These are phyloP conservation scores for Yarrowia galli DNA, from an alignment of 1,139 yeast species.

Conservation along the genomic window DNA sequence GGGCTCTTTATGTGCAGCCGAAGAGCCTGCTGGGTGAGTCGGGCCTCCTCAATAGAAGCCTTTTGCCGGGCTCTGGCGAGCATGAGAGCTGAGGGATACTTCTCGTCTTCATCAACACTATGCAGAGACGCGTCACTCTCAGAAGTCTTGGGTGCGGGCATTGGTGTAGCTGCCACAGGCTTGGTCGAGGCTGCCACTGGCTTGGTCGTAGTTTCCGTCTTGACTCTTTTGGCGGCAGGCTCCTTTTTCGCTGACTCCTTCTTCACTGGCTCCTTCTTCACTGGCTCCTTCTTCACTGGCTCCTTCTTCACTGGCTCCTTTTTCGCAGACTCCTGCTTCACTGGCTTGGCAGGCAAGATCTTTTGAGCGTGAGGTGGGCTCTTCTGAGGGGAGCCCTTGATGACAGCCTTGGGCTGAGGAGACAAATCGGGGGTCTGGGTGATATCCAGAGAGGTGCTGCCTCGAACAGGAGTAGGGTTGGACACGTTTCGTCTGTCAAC, in stretches of 20 bases:
- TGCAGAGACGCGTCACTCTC: not conserved
- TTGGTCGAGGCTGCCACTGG: no score
- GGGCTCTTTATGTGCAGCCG: not conserved
- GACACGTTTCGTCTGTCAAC: not conserved
- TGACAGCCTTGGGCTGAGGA: slow-evolving; percentile 16
- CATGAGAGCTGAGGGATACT: slow-evolving; percentile 4
- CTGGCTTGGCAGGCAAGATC: not conserved
- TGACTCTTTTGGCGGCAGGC: slow-evolving; percentile 1
- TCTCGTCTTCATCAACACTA: not conserved
- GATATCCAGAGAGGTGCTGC: slow-evolving; percentile 6
- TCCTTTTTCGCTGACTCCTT: not conserved
- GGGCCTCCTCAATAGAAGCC: slow-evolving; percentile 7
- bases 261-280: not conserved
- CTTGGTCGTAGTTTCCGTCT: not conserved
- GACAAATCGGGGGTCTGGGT: slow-evolving; percentile 13
- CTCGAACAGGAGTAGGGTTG: slow-evolving; percentile 4
- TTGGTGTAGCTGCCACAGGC: no score
- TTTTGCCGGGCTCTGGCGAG: not conserved
- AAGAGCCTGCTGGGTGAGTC: slow-evolving; percentile 9
- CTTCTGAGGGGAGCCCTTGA: slow-evolving; percentile 13
- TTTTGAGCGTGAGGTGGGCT: slow-evolving; percentile 14
- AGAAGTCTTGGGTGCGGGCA: no score
- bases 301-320: not conserved
- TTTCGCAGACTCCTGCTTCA: not conserved
- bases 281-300: not conserved